Evolutionary conservation across 805 yeast species (phyloP), one percentile per base, ranked within the genome.

Genomic region (Myxozyma monticola): DNA sequence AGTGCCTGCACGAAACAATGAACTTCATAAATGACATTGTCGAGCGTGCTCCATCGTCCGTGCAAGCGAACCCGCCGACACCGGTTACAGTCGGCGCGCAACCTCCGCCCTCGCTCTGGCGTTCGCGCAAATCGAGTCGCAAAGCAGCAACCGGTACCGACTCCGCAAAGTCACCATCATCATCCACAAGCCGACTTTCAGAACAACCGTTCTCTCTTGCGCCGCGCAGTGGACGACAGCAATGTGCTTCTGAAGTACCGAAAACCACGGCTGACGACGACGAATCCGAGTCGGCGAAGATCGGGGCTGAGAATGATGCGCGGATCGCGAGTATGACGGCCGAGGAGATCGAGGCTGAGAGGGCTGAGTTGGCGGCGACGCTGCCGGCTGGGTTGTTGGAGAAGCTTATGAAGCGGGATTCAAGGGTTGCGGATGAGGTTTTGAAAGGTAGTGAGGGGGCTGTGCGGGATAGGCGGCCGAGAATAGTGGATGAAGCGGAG

Each of bases 291-390:
- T 46, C 59, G n/a, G 45, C 36, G 26, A 29, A 35, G 10, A 57
- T 57, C 18, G 36, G 39, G 34, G 50, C 41, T n/a, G 61, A 57
- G 37, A 57, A 57, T 30, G 37, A 37, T 8, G 53, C 31, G 21
- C 46, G 54, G 9, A 46, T 57, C 2, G 56, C 55, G 22, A 25
- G n/a, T 2, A 57, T 57, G 61, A 17, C 49, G 18, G 28, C 47
- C 4, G 44, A 42, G 6, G 60, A 57, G 44, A 57, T 57, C 30
- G 52, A 24, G 26, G 56, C 42, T 12, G 61, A 58, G 38, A 39
- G 34, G 14, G 51, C 42, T 17, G 57, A 43, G 31, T 38, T 57
- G 10, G 33, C 36, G 38, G 52, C 51, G 4, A 25, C 49, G 29
- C 41, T 57, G 25, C 54, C 57, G 4, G 48, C 57, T 6, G 54